Evolutionary conservation across 169 alveolate genomes (phyloP), one percentile per base, ranked within the genome.

Genomic region (Plasmodium vivax): DNA sequence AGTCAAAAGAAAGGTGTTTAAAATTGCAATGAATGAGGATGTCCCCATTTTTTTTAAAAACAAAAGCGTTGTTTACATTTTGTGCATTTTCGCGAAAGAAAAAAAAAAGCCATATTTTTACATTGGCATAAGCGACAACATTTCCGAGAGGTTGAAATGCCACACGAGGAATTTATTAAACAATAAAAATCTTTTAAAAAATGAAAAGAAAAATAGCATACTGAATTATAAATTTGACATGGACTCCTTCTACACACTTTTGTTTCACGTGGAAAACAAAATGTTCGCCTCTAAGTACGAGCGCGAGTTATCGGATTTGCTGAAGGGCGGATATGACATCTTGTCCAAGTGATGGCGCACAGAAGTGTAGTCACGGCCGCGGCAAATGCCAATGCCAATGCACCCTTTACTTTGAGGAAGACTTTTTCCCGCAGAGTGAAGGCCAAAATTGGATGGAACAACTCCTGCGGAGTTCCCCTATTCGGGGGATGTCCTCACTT

Each of bases 91-190:
- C 73, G 79, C 83, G 38, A 71, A 82, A 36, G 16, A 72, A 34
- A 56, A 56, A 51, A 79, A 71, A 27, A 51, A 82, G n/a, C 95
- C 95, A 16, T 92, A 82, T 92, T 72, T 92, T 71, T 92, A 92
- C 68, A 92, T 92, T 45, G 95, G 95, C 7, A 92, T 92, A 92
- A 92, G 95, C 82, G 95, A 92, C 62, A 92, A 92, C 80, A 92
- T 92, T 16, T 92, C 95, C 16, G 95, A 92, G 54, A 71, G 95
- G 75, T 43, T 92, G 82, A 92, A 92, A 71, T 51, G 81, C 23
- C 95, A 92, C 45, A 82, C 87, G 27, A 81, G 92, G 84, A 92
- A 92, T 82, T 82, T 92, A 92, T 34, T 68, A 82, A 92, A 92
- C 34, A 92, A 82, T 82, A 92, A 82, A 82, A 82, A 54, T 92